Percentiles rank a stretch among this genome's conserved stretches.
phyloP scores from a whole-genome alignment of 441 rosid species.

The Biscutella laevigata region DNA sequence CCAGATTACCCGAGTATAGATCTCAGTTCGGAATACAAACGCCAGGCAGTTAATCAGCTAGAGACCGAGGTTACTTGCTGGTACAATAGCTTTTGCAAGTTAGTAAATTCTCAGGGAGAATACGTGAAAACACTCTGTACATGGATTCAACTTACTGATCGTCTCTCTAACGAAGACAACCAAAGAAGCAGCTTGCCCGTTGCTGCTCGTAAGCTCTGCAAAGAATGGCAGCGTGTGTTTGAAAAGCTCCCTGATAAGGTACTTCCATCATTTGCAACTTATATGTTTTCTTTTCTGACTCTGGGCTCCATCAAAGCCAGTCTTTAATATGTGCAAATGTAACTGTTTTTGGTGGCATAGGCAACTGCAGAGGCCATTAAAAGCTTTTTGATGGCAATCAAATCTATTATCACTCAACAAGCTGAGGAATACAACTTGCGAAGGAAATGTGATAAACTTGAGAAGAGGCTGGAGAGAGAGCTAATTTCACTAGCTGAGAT shows the following conservation, averaged over 20 bases:
- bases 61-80: constrained; percentile 65
- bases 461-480: constrained; percentile 74
- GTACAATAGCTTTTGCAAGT: constrained; percentile 71
- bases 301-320: neutral
- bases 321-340: neutral
- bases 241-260: constrained; percentile 84
- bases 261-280: constrained; percentile 8
- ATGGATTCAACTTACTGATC: constrained; percentile 62
- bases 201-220: constrained; percentile 53
- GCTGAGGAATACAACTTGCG: constrained; percentile 47
- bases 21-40: constrained; percentile 60
- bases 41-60: constrained; percentile 67
- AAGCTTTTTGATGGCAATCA: constrained; percentile 57
- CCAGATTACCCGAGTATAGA: constrained; percentile 38
- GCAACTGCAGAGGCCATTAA: constrained; percentile 64
- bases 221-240: constrained; percentile 59
- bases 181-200: constrained; percentile 40
- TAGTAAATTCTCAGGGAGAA: constrained; percentile 54
- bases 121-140: constrained; percentile 56
- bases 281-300: neutral
- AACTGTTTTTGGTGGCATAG: constrained; percentile 31
- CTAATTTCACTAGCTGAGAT: constrained; percentile 43
- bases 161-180: constrained; percentile 41
- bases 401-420: constrained; percentile 52
- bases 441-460: constrained; percentile 56